phyloP scores from a whole-genome alignment of 768 basidiomycete genomes.

The Boletus reticulatus region DNA sequence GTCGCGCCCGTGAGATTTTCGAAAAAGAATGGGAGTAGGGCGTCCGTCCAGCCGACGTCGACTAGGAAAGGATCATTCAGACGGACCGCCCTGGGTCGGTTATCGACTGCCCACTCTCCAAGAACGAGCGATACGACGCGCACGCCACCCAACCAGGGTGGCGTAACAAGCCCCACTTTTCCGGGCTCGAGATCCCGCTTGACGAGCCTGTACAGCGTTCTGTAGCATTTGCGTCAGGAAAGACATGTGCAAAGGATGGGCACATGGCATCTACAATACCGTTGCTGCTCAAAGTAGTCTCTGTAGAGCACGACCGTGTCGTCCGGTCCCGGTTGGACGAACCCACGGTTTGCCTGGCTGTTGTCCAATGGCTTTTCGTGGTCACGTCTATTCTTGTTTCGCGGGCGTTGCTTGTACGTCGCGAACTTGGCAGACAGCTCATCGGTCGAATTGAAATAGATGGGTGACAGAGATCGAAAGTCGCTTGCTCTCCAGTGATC shows the following conservation, averaged over 20 bases:
- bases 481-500: conserved; percentile 15
- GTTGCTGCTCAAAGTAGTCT: conserved; percentile 47
- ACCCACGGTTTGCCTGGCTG: conserved; percentile 44
- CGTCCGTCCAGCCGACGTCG: conserved; percentile 45
- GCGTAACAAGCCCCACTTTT: conserved; percentile 31
- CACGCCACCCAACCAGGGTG: conserved; percentile 32
- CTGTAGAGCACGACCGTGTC: conserved; percentile 24
- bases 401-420: conserved; percentile 37
- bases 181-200: conserved; percentile 19
- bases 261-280: conserved; percentile 17
- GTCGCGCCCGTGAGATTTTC: conserved; percentile 10
- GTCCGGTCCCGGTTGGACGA: conserved; percentile 20
- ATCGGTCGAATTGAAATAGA: conserved; percentile 34
- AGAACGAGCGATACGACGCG: conserved; percentile 38
- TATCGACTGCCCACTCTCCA: conserved; percentile 35
- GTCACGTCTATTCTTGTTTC: conserved; percentile 30
- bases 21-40: conserved; percentile 26
- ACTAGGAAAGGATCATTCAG: conserved; percentile 33
- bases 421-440: conserved; percentile 40
- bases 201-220: conserved; percentile 34
- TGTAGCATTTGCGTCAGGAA: conserved; percentile 11
- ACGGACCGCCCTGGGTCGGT: conserved; percentile 29
- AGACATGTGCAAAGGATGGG: background rate
- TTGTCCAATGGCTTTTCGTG: conserved; percentile 28
- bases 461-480: conserved; percentile 49